Conservation (phyloP, 805 yeast genomes). For the Candida xyloterini region DNA sequence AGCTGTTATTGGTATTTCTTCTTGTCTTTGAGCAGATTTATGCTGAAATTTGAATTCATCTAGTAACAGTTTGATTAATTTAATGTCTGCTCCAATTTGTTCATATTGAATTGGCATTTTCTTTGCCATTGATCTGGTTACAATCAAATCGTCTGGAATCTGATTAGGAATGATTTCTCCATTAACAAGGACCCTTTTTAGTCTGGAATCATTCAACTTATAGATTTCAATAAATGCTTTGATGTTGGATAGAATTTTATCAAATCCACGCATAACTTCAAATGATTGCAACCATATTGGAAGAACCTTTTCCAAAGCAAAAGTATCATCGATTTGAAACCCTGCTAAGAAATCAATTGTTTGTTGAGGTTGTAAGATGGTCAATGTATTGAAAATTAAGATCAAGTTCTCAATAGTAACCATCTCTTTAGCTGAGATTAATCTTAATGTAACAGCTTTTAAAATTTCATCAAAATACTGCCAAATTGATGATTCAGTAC, state of each 20-base stretch:
- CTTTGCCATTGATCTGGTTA: conserved; percentile 83
- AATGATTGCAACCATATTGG: conserved; percentile 83
- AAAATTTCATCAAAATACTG: conserved; percentile 56
- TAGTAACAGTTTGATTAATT: conserved; percentile 68
- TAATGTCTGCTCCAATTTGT: conserved; percentile 63
- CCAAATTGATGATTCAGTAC: conserved; percentile 36
- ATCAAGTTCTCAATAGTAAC: conserved; percentile 75
- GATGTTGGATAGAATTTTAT: conserved; percentile 63
- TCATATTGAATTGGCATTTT: conserved; percentile 60
- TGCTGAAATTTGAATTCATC: conserved; percentile 68
- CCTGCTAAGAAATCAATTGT: conserved; percentile 59
- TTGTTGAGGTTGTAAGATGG: conserved; percentile 57
- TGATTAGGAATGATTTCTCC: conserved; percentile 71
- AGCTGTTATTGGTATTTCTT: conserved; percentile 29
- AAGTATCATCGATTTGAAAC: conserved; percentile 29
- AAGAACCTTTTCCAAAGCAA: conserved; percentile 55
- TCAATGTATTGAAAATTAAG: conserved; percentile 70
- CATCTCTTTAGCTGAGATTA: conserved; percentile 63
- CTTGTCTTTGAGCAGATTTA: conserved; percentile 39
- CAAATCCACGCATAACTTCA: conserved; percentile 76
- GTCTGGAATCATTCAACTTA: conserved; percentile 50
- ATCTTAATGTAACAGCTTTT: conserved; percentile 66
- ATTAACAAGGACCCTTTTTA: conserved; percentile 56
- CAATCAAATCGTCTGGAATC: conserved; percentile 52
- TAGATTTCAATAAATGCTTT: conserved; percentile 69